Base-by-base conservation (phyloP, 805 yeast genomes). In the Suhomyces prunicola region DNA sequence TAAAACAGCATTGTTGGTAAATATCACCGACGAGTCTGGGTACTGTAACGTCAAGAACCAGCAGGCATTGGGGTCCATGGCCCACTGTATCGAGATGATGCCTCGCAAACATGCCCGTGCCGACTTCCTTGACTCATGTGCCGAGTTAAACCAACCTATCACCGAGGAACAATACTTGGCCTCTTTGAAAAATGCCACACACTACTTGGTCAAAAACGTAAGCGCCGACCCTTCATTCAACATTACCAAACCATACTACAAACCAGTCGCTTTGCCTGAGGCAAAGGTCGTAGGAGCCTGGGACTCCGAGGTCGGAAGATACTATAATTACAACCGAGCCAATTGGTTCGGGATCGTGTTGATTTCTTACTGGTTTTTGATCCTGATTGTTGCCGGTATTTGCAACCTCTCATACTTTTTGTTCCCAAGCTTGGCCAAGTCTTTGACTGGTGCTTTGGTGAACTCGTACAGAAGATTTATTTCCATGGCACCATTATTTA, bases 101-200 rank as follows among this genome's bases (percentile, higher is more conserved):
- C 71, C 71, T 17, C 53, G 57, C 47, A 54, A 56, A 9, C 56
- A 57, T 13, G 70, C 70, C 44, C 44, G 55, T 22, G 36, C 46
- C 17, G 54, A 64, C 19, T 46, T 55, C 36, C 52, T 72, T 19
- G 59, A 61, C 15, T 41, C 45, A 0, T 57, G 55, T 51, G 64
- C 69, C 48, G 54, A 35, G 13, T 48, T 54, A 33, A 50, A 54
- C 31, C 27, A 12, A 13, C 15, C 53, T 8, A 62, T 72, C 46
- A 73, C 81, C 1, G 53, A 52, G 33, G 69, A 63, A 13, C 62
- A 63, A 15, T 64, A 76, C 50, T 57, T 68, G n/a, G 68, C 60
- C 4, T 64, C 77, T 4, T 79, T 71, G 52, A 57, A 63, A 4
- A 77, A 76, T 55, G 82, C 82, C 4, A 67, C 82, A 6, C 48